A percentile compares a stretch with the other conserved stretches of the same genome.
Evolutionary conservation across 331 rosid genomes (phyloP).

Genomic region (Malus hybrid): DNA sequence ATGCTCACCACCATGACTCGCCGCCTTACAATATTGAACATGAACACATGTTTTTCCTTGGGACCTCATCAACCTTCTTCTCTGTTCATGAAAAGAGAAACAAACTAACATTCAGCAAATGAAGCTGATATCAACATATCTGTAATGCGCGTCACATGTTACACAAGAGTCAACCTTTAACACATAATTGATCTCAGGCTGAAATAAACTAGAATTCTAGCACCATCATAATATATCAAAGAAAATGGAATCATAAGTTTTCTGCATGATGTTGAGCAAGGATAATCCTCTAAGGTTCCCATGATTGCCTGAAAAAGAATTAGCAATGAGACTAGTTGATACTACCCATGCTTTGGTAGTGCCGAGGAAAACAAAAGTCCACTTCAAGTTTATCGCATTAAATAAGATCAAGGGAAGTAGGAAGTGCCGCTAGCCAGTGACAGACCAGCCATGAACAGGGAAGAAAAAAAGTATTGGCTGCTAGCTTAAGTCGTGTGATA

Average conservation of each 20-base stretch:
- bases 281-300: background rate
- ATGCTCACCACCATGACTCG: conserved; percentile 1
- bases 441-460: background rate
- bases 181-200: no score
- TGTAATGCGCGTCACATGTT: background rate
- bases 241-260: background rate
- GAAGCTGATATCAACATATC: background rate
- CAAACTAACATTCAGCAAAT: conserved; percentile 7
- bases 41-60: conserved; percentile 63
- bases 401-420: background rate
- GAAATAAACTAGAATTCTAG: background rate
- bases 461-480: background rate
- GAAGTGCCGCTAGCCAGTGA: background rate
- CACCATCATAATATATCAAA: background rate
- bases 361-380: background rate
- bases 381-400: background rate
- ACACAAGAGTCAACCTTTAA: background rate
- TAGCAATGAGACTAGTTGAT: background rate
- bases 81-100: conserved; percentile 40
- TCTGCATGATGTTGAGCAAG: background rate
- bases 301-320: background rate
- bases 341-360: background rate
- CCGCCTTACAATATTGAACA: conserved; percentile 71
- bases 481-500: background rate
- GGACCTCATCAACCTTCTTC: conserved; percentile 63